Evolutionary conservation across 1,139 yeast species (phyloP).

Genomic region (Zygosaccharomyces pseudobailii): DNA sequence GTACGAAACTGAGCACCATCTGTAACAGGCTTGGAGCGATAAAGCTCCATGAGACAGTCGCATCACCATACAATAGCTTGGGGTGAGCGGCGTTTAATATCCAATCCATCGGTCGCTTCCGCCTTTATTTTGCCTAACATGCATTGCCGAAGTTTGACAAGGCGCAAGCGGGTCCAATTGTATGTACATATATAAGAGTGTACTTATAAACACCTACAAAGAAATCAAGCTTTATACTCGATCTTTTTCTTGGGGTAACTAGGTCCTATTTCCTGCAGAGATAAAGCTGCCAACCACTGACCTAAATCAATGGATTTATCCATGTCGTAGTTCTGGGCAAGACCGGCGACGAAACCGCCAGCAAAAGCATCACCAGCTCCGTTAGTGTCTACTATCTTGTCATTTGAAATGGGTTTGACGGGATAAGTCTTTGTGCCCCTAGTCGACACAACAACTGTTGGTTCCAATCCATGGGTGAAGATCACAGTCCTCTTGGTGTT

Average conservation of each 20-base stretch:
- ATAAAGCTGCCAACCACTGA: conserved; percentile 93
- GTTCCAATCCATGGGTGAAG: conserved; percentile 89
- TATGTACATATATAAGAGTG: neutral
- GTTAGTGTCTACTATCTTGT: conserved; percentile 81
- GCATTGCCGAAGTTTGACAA: neutral
- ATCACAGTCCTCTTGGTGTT: conserved; percentile 75
- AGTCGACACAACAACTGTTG: conserved; percentile 69
- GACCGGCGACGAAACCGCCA: conserved; percentile 90
- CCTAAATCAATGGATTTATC: conserved; percentile 72
- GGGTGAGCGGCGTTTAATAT: conserved; percentile 28
- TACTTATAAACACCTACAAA: neutral
- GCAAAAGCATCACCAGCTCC: conserved; percentile 99
- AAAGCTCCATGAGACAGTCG: conserved; percentile 18
- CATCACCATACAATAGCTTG: conserved; percentile 20
- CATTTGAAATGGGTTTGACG: conserved; percentile 64
- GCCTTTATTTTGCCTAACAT: neutral
- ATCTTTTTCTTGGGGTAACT: conserved; percentile 77
- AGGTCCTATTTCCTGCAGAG: conserved; percentile 93
- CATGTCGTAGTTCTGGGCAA: conserved; percentile 68
- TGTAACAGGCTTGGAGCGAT: conserved; percentile 24
- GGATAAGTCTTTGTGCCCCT: conserved; percentile 48
- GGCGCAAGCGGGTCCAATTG: neutral
- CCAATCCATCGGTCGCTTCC: conserved; percentile 16
- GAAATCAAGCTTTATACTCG: conserved; percentile 16
- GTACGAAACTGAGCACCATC: conserved; percentile 25